Conservation (phyloP, 2,329 filamentous ascomycete genomes). For the Rhinocladiella mackenziei region DNA sequence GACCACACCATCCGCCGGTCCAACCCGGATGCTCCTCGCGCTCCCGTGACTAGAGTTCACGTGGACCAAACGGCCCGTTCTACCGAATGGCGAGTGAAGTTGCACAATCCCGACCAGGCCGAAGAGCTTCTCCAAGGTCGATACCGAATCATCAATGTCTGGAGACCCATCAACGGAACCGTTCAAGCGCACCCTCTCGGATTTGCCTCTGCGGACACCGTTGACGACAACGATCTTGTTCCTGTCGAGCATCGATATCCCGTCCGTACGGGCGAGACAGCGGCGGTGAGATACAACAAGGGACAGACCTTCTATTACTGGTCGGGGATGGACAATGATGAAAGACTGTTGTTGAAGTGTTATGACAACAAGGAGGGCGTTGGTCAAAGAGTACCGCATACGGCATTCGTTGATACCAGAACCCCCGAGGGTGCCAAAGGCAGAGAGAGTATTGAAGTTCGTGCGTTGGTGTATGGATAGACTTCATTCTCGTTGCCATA, state of each 20-base stretch:
- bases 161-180: conserved; percentile 63
- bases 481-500: too few relatives aligned
- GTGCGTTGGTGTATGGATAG: conserved; percentile 74
- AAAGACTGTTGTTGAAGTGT: conserved; percentile 73
- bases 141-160: conserved; percentile 84
- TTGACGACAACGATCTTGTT: conserved; percentile 61
- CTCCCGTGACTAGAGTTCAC: conserved; percentile 69
- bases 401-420: conserved; percentile 72
- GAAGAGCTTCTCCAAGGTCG: conserved; percentile 62
- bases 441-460: conserved; percentile 85
- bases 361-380: conserved; percentile 60
- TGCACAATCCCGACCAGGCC: conserved; percentile 65
- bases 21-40: conserved; percentile 54
- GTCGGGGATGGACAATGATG: conserved; percentile 69
- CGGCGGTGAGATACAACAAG: conserved; percentile 59
- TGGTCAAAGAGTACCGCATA: conserved; percentile 59
- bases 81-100: conserved; percentile 62
- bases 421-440: conserved; percentile 65
- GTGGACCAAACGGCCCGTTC: conserved; percentile 75
- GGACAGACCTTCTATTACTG: conserved; percentile 73
- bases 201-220: conserved; percentile 53
- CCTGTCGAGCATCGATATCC: conserved; percentile 71
- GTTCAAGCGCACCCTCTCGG: conserved; percentile 56
- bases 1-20: conserved; percentile 82
- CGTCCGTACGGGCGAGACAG: conserved; percentile 68